Base-by-base conservation (phyloP, 176 grass and related monocot genomes). In the Aegilops tauschii region DNA sequence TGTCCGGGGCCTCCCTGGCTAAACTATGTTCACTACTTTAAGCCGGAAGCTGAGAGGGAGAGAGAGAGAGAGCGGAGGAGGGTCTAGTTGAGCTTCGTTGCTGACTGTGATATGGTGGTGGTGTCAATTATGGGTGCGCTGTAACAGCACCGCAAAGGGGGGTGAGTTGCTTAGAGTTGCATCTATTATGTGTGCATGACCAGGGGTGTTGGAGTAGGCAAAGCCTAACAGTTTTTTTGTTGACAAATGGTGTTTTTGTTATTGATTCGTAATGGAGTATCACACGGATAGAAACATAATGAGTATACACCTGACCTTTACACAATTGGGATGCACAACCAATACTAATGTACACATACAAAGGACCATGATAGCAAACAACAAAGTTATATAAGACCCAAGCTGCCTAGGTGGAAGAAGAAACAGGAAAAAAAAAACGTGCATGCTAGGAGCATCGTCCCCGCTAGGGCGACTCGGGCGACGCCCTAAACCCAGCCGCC, bases 11-110 rank as follows among this genome's bases (percentile, higher is more conserved):
- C 25, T 76, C 45, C 30, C 25, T 76, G 44, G 73, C 42, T 11
- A 54, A 20, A 20, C 73, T 54, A 52, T 76, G 73, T 54, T 76
- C 73, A 54, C 73, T 52, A 20, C 73, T 75, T 75, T 74, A 28
- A 28, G 8, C 28, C 72, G 23, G 72, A 75, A 75, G 73, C 25
- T 29, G 42, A 30, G 35, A 40, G 5, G 17, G 2, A 28, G 25
- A 75, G 39, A 10, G 44, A 69, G n/a, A 72, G 36, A 25, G 9
- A 44, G 21, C 12, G 36, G 12, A 32, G 28, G 62, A 28, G 25
- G 25, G 9, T 12, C 25, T 29, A 76, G 27, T 50, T 75, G 44
- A 10, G 73, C 28, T 54, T 20, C 9, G 7, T 32, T 56, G 73
- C 47, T 32, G 47, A 77, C 73, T 56, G 73, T 77, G 21, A 77